Base-by-base conservation (phyloP, 148 eudicot genomes). In the Silene uniflora region DNA sequence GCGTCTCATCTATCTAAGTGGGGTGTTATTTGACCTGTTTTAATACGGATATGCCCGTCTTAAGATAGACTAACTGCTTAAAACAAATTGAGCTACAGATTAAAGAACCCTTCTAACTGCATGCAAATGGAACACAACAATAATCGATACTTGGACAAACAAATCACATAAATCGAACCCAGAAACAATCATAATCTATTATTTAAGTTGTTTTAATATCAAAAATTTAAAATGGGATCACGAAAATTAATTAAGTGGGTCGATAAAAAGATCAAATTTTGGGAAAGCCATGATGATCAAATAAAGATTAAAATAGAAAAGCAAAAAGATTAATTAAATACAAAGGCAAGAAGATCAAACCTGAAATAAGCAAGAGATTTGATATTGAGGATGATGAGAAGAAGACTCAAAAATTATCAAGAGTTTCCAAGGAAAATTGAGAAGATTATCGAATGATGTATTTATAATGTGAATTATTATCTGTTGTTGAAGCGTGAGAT, bases 231-330 rank as follows among this genome's bases (percentile, higher is more conserved):
- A 35, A 35, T 2, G 39, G 39, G 39, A 35, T 35, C 39, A 35
- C 6, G 6, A 35, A 35, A 35, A 39, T 7, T 39, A 39, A 39
- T 39, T 7, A 39, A 39, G 1, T 39, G 22, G 69, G 49, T 18
- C 0, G 2, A 18, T 14, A 27, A 64, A 16, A 19, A 27, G 19
- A 27, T 64, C 8, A 27, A 25, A 29, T 62, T 23, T 21, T 23
- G n/a, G 13, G 21, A 66, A 66, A 66, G 4, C 49, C 22, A 62
- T 62, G 66, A 62, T 66, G 66, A 62, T 66, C 49, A 66, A 35
- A 32, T 24, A 61, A 61, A 22, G 0, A 52, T 52, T 16, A 52
- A 52, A 52, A 52, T 52, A 61, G 0, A 39, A 22, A 39, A 16
- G 6, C 10, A 65, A 32, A 35, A 7, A 0, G 18, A 32, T 9